Conservation (phyloP, 1,139 yeast genomes). For the Meyerozyma guilliermondii region DNA sequence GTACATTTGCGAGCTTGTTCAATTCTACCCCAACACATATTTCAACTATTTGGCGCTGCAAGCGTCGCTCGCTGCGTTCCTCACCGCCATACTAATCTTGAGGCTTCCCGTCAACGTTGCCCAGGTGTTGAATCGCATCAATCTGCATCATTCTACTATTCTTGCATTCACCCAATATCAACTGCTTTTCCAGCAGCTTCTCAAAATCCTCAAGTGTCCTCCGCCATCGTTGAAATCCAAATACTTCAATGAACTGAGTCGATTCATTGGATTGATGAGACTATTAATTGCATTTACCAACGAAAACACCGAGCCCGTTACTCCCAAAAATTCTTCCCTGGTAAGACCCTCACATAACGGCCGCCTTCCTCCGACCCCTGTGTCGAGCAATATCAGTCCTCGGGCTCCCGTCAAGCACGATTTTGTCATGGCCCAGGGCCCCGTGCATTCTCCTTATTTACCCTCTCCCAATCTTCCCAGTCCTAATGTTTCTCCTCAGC, state of each 20-base stretch:
- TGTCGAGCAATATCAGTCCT: constrained; percentile 9
- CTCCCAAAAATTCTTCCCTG: constrained; percentile 11
- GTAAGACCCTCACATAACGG: constrained; percentile 5
- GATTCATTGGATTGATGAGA: constrained; percentile 34
- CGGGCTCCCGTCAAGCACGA: constrained; percentile 3
- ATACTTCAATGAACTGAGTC: constrained; percentile 35
- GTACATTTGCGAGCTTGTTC: constrained; percentile 61
- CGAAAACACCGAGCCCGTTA: constrained; percentile 19
- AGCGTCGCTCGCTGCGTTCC: constrained; percentile 51
- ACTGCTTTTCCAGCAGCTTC: constrained; percentile 22
- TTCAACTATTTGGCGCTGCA: constrained; percentile 52
- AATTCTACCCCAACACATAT: constrained; percentile 56
- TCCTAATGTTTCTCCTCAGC: neutral
- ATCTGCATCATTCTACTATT: neutral
- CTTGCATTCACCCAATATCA: constrained; percentile 1
- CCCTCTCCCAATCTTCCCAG: constrained; percentile 1
- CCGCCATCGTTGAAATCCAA: constrained; percentile 41
- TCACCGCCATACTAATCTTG: constrained; percentile 8
- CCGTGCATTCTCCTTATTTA: neutral
- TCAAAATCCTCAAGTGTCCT: constrained; percentile 40
- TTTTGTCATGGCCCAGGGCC: neutral
- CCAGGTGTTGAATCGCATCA: constrained; percentile 1
- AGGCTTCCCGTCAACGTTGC: constrained; percentile 6
- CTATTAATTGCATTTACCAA: constrained; percentile 30
- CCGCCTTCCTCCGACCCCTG: constrained; percentile 12